Conservation (phyloP, 257 asterid genomes). For the Solanum ossicruentum region DNA sequence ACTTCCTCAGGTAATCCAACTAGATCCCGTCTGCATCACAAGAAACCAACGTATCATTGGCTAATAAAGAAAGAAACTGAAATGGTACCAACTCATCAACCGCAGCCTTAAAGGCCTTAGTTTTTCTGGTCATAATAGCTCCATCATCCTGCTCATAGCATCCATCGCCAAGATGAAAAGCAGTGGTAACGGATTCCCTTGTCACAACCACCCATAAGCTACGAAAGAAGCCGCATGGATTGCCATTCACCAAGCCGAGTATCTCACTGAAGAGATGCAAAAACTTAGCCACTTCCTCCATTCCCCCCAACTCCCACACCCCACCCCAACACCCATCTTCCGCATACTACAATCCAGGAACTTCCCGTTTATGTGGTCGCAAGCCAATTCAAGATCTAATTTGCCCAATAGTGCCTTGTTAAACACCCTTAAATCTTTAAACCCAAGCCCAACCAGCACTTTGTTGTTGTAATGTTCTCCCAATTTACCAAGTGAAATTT, state of each 20-base stretch:
- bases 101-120: background rate
- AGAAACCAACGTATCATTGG: background rate
- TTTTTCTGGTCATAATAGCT: background rate
- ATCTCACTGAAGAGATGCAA: too few species aligned
- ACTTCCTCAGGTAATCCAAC: background rate
- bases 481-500: background rate
- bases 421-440: background rate
- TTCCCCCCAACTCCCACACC: too few species aligned
- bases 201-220: background rate
- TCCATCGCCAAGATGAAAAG: background rate
- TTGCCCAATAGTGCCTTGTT: background rate
- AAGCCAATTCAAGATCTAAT: background rate
- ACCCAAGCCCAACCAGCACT: background rate
- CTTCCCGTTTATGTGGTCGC: background rate
- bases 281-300: too few species aligned
- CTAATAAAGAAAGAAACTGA: background rate
- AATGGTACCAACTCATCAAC: background rate
- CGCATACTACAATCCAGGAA: background rate
- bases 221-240: background rate
- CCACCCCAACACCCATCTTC: background rate
- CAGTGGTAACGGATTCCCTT: background rate
- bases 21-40: background rate
- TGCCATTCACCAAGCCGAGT: too few species aligned
- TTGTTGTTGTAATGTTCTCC: background rate
- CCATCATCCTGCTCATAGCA: background rate